Evolutionary conservation across 2,329 filamentous ascomycete species (phyloP).

Genomic region (Aspergillus carbonarius): DNA sequence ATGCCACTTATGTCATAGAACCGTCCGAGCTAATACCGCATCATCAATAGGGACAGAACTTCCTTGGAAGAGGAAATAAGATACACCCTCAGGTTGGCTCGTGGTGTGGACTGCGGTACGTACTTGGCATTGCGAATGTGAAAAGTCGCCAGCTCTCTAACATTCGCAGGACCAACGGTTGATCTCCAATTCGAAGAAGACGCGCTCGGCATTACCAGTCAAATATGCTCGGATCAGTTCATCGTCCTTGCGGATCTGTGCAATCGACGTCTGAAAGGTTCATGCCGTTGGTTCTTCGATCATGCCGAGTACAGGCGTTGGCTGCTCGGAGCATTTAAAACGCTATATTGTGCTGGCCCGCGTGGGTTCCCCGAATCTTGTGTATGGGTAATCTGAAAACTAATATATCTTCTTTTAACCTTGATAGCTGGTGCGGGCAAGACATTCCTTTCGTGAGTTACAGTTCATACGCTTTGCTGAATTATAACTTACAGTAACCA

Average conservation of each 20-base stretch:
- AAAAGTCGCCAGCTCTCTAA: background rate
- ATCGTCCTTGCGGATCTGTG: conserved; percentile 31
- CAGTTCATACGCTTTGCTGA: background rate
- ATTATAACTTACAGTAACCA: background rate
- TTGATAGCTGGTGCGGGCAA: conserved; percentile 30
- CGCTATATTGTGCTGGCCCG: conserved; percentile 29
- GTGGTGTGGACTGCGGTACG: conserved; percentile 21
- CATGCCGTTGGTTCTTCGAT: conserved; percentile 30
- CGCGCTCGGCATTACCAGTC: conserved; percentile 19
- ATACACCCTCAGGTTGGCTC: conserved; percentile 12
- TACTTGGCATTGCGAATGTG: background rate
- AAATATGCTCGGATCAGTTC: conserved; percentile 21
- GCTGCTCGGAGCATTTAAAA: conserved; percentile 26
- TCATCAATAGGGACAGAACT: conserved; percentile 15
- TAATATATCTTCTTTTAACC: background rate
- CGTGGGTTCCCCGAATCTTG: conserved; percentile 17
- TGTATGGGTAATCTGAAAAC: background rate
- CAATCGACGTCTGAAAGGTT: conserved; percentile 26
- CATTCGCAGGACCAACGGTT: conserved; percentile 11
- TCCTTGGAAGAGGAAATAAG: conserved; percentile 20
- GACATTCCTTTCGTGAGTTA: conserved; percentile 33
- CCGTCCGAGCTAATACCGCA: background rate
- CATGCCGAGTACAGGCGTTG: conserved; percentile 25
- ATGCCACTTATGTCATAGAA: background rate
- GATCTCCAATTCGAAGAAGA: conserved; percentile 22